Base-by-base conservation (phyloP, 768 basidiomycete species). In the Tricholoma bakamatsutake region DNA sequence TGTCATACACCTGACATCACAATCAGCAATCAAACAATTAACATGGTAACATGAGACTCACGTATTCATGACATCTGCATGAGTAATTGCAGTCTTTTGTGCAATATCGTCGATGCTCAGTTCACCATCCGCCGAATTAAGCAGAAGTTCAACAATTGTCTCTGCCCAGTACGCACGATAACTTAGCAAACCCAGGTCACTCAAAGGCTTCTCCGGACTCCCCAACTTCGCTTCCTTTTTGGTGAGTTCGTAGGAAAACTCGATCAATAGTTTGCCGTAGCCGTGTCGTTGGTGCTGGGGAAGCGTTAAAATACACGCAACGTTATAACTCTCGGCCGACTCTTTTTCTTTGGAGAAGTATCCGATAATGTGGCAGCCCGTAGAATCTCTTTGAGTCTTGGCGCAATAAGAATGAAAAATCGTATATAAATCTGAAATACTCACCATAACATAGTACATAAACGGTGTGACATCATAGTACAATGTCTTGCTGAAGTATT, bases 271-370 rank as follows among this genome's bases (percentile, higher is more conserved):
- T 69, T 93, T 92, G 55, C 97, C 97, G 69, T 93, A 97, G 5
- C 95, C 95, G 67, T 91, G 87, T 33, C 96, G 88, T 70, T 99
- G 97, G 67, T 98, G 92, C 67, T 99, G 97, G 5, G 97, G 97
- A 40, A 99, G 80, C n/a, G 97, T 94, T 57, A 98, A 75, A 71
- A 99, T 98, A 79, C 97, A 99, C 0, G 97, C 97, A 53, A 99
- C 91, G 70, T 99, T 99, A 79, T 98, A 99, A 64, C 86, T 92
- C 64, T 99, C 97, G 27, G 97, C 89, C 2, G 85, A 95, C 71
- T 99, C 97, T 69, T 99, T 99, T 76, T 99, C 97, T 67, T 98
- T 98, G 28, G 94, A 98, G 72, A 99, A 99, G 74, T 98, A 99
- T 24, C 96, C 96, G 61, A 99, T 89, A 61, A 97, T 73, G 69